phyloP scores from a whole-genome alignment of 1,284 basidiomycete species.

The Neonothopanus nambi region DNA sequence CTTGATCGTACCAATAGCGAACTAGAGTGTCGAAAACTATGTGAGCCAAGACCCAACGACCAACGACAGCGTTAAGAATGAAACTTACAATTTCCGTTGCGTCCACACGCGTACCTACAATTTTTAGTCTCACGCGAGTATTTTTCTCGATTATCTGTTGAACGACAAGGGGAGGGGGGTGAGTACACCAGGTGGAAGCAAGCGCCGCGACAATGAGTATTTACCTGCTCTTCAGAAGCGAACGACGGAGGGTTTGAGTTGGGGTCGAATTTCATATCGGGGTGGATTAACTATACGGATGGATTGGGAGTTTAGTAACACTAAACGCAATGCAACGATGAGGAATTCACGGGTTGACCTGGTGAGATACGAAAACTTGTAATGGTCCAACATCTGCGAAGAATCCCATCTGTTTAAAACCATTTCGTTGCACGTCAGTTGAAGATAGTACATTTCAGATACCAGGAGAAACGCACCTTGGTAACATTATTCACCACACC shows the following conservation, averaged over 20 bases:
- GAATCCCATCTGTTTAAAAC: conserved; percentile 87
- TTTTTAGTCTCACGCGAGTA: conserved; percentile 89
- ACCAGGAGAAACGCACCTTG: conserved; percentile 65
- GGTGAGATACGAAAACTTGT: conserved; percentile 90
- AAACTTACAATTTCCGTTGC: conserved; percentile 95
- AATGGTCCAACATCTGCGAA: conserved; percentile 96
- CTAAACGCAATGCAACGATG: conserved; percentile 17
- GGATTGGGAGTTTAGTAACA: conserved; percentile 16
- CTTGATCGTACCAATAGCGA: conserved; percentile 18
- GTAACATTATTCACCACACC: conserved; percentile 95
- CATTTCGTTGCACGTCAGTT: too few relatives aligned
- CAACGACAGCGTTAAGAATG: not conserved
- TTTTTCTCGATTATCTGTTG: conserved; percentile 90
- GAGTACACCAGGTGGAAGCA: conserved; percentile 4
- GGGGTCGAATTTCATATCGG: conserved; percentile 91
- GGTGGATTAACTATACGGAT: conserved; percentile 77
- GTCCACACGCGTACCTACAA: conserved; percentile 95
- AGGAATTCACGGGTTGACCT: conserved; percentile 49
- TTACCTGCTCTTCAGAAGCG: conserved; percentile 86
- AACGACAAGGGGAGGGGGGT: conserved; percentile 4
- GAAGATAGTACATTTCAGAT: not conserved
- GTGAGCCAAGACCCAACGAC: not conserved
- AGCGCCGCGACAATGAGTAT: not conserved
- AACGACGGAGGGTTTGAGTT: conserved; percentile 92
- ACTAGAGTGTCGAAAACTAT: conserved; percentile 1